Conservation (phyloP, 306 rosid species). For the Lupinus albus region DNA sequence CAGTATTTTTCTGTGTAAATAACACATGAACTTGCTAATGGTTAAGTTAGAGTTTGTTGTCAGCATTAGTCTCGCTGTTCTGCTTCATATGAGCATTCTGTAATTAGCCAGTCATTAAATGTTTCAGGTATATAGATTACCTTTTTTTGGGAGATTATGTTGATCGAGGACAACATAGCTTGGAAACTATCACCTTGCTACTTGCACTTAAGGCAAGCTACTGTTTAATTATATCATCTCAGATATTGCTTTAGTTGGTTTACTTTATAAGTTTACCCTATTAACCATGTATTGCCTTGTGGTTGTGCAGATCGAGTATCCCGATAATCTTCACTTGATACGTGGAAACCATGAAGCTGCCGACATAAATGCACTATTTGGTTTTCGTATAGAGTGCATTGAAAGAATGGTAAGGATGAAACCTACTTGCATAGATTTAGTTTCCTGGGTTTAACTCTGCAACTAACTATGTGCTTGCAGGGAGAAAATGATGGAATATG, state of each 20-base stretch:
- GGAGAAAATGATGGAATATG: conserved; percentile 99
- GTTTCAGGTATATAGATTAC: conserved; percentile 92
- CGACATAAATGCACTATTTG: conserved; percentile 98
- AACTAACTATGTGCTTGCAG: conserved; percentile 50
- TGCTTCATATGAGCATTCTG: conserved; percentile 28
- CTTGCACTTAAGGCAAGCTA: conserved; percentile 92
- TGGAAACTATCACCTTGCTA: conserved; percentile 95
- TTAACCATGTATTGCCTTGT: conserved; percentile 38
- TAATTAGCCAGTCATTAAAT: conserved; percentile 39
- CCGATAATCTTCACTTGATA: conserved; percentile 93
- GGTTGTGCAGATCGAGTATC: conserved; percentile 88
- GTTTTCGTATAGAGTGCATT: conserved; percentile 98
- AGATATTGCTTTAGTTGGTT: conserved; percentile 34
- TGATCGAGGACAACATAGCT: conserved; percentile 99
- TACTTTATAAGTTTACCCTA: conserved; percentile 21
- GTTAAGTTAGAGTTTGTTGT: conserved; percentile 24
- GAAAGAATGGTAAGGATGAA: conserved; percentile 87
- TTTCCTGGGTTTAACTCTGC: conserved; percentile 38
- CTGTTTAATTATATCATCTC: conserved; percentile 30
- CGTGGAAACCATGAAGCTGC: conserved; percentile 99
- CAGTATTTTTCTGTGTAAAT: conserved; percentile 8
- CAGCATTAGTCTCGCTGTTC: conserved; percentile 24
- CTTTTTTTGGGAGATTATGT: conserved; percentile 99
- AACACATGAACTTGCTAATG: conserved; percentile 28
- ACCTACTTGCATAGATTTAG: conserved; percentile 37